phyloP scores from a whole-genome alignment of 2,329 filamentous ascomycete genomes.

The Cladophialophora psammophila region DNA sequence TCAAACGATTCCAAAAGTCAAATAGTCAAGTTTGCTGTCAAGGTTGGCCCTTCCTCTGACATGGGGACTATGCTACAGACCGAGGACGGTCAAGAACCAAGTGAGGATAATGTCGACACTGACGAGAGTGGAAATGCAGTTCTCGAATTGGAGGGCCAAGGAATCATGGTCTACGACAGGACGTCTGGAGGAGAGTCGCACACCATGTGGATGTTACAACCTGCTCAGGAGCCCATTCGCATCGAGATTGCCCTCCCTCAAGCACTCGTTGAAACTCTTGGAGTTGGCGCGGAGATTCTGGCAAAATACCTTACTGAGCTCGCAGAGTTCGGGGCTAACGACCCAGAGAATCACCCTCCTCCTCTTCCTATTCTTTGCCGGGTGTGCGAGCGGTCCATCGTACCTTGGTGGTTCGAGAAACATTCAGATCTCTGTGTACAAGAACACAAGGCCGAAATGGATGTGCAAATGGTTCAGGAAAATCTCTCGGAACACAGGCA shows the following conservation, averaged over 20 bases:
- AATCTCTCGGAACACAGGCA: slow-evolving; percentile 90
- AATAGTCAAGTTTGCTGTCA: slow-evolving; percentile 80
- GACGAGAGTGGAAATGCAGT: slow-evolving; percentile 42
- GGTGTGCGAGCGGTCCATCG: slow-evolving; percentile 96
- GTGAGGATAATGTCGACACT: slow-evolving; percentile 44
- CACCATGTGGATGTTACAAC: slow-evolving; percentile 99
- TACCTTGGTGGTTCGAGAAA: slow-evolving; percentile 99
- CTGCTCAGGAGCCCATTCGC: slow-evolving; percentile 84
- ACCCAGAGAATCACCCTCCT: slow-evolving; percentile 76
- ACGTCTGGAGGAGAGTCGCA: slow-evolving; percentile 77
- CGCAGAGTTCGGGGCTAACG: slow-evolving; percentile 80
- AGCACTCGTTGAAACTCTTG: slow-evolving; percentile 88
- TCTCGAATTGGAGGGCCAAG: slow-evolving; percentile 90
- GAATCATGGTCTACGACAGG: slow-evolving; percentile 96
- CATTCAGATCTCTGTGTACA: slow-evolving; percentile 95
- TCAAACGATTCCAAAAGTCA: slow-evolving; percentile 92
- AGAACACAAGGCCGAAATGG: slow-evolving; percentile 96
- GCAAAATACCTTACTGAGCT: slow-evolving; percentile 91
- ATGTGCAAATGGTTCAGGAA: slow-evolving; percentile 95
- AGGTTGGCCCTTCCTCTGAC: slow-evolving; percentile 73
- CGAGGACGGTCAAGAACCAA: slow-evolving; percentile 44
- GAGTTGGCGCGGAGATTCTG: slow-evolving; percentile 91
- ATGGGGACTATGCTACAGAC: slow-evolving; percentile 54
- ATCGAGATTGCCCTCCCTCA: slow-evolving; percentile 94
- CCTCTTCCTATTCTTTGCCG: slow-evolving; percentile 88